Conservation (phyloP, 2,329 filamentous ascomycete genomes). For the Kalmusia sp. region DNA sequence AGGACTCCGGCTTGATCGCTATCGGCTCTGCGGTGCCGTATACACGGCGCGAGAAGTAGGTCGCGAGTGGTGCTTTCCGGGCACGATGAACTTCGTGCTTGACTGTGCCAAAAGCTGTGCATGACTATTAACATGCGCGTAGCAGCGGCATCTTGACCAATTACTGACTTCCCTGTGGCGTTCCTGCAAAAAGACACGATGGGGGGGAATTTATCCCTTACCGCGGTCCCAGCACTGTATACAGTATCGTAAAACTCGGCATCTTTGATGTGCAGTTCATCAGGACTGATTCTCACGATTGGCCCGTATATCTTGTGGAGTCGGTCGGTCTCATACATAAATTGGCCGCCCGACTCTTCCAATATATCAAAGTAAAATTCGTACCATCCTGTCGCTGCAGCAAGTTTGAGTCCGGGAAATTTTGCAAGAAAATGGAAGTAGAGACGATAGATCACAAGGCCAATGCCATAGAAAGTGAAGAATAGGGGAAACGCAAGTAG, state of each 20-base stretch:
- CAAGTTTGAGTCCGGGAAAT: slow-evolving; percentile 17
- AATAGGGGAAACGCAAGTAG: background rate
- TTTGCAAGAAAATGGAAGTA: slow-evolving; percentile 12
- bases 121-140: background rate
- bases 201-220: slow-evolving; percentile 1
- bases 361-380: slow-evolving; percentile 6
- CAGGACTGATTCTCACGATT: slow-evolving; percentile 12
- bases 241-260: background rate
- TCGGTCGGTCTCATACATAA: slow-evolving; percentile 4
- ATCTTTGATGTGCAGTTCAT: slow-evolving; percentile 16
- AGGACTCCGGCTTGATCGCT: too few species aligned
- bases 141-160: background rate
- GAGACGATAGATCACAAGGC: slow-evolving; percentile 9
- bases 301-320: slow-evolving; percentile 6
- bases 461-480: slow-evolving; percentile 1
- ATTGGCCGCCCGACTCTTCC: background rate
- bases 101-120: background rate
- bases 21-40: background rate
- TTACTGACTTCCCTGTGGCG: slow-evolving; percentile 1
- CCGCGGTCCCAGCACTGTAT: background rate
- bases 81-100: background rate
- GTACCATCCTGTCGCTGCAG: slow-evolving; percentile 13
- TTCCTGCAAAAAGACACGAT: slow-evolving; percentile 2
- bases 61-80: background rate
- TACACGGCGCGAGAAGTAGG: background rate